Percentiles rank a stretch among this genome's conserved stretches.
Evolutionary conservation across 306 rosid genomes (phyloP).

Genomic region (Vachellia collinsii): DNA sequence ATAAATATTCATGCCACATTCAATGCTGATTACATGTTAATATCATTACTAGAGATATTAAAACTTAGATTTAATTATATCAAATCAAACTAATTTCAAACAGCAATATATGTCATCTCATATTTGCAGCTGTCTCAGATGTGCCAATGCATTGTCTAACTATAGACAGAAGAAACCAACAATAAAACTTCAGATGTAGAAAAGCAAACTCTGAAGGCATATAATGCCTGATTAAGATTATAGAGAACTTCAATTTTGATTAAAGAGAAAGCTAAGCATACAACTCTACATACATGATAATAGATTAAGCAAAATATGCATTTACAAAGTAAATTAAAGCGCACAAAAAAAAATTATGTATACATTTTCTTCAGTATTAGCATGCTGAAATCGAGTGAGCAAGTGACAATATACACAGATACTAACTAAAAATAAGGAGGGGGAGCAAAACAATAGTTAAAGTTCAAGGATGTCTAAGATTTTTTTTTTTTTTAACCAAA

Average conservation of each 20-base stretch:
- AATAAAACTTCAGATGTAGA: conserved; percentile 30
- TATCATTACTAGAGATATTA: not conserved
- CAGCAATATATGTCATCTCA: conserved; percentile 26
- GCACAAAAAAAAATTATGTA: not conserved
- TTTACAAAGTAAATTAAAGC: not conserved
- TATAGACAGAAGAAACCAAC: conserved; percentile 9
- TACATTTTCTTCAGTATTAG: not conserved
- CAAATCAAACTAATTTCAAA: conserved; percentile 13
- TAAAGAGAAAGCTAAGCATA: conserved; percentile 10
- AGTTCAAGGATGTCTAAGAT: not conserved
- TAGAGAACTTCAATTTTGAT: not conserved
- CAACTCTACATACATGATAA: not conserved
- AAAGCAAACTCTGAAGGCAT: conserved; percentile 9
- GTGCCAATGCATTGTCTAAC: not conserved
- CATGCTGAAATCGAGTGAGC: conserved; percentile 14
- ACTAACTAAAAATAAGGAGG: not conserved
- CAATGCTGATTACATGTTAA: conserved; percentile 16
- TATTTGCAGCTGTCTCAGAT: conserved; percentile 20
- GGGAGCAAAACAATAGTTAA: not conserved
- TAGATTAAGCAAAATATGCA: not conserved
- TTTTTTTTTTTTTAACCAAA: not conserved
- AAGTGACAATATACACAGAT: not conserved
- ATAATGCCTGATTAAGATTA: conserved; percentile 21
- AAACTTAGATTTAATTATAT: not conserved
- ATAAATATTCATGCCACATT: conserved; percentile 11